phyloP scores from a whole-genome alignment of 2,329 filamentous ascomycete species.

The Botrytis fabae region DNA sequence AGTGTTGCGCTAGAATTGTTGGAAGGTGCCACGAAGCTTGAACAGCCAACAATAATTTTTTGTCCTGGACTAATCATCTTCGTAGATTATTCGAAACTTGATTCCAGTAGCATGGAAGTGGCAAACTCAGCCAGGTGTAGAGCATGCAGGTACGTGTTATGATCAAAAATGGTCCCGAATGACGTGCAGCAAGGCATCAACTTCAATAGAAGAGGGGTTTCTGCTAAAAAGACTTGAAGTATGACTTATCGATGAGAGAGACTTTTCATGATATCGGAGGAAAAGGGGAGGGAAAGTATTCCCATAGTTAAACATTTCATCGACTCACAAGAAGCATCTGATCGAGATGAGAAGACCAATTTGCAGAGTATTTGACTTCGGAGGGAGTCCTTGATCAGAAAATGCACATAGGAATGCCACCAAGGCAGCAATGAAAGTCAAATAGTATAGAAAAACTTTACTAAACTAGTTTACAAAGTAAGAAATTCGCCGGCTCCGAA shows the following conservation, averaged over 20 bases:
- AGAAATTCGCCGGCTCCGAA: background rate
- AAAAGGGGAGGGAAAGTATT: too few species aligned
- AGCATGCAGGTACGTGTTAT: background rate
- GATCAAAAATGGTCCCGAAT: background rate
- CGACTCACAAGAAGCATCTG: background rate
- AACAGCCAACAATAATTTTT: background rate
- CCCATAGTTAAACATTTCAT: rapidly evolving
- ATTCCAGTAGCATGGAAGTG: background rate
- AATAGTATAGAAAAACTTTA: background rate
- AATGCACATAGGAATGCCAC: background rate
- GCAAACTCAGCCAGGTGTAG: background rate
- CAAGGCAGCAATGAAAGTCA: background rate
- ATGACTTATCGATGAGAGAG: background rate
- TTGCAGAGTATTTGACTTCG: background rate
- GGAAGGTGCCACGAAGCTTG: background rate
- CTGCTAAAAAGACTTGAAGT: background rate
- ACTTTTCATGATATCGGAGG: background rate
- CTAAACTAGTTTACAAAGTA: background rate
- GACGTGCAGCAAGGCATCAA: background rate
- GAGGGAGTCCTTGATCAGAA: background rate
- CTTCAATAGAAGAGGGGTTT: background rate
- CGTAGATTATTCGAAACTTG: background rate
- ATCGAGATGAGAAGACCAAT: background rate
- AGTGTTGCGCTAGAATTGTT: background rate
- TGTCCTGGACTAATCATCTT: background rate